Conservation (phyloP, 177 flowering plant genomes). For the Viscum album region DNA sequence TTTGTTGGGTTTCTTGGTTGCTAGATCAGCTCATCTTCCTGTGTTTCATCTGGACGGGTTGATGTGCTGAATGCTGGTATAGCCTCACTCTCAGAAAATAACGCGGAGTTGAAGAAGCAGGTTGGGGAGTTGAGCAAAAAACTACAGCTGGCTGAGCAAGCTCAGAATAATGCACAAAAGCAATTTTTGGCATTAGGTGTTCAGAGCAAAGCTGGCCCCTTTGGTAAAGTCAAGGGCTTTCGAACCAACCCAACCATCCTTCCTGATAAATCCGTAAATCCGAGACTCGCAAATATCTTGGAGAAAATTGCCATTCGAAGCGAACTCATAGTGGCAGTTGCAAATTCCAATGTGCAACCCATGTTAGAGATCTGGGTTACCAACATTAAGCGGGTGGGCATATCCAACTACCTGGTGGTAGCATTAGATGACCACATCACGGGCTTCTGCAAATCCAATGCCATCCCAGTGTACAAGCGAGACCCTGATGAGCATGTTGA, state of each 20-base stretch:
- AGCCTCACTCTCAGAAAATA: slow-evolving; percentile 33
- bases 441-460: slow-evolving; percentile 47
- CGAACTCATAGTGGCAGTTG: slow-evolving; percentile 65
- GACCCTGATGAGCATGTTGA: slow-evolving; percentile 64
- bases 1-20: slow-evolving; percentile 5
- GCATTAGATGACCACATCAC: slow-evolving; percentile 60
- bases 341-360: slow-evolving; percentile 53
- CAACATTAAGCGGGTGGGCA: slow-evolving; percentile 55
- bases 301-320: slow-evolving; percentile 44
- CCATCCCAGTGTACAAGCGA: slow-evolving; percentile 58
- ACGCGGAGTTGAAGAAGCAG: slow-evolving; percentile 50
- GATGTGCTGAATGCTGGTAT: slow-evolving; percentile 38
- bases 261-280: slow-evolving; percentile 68
- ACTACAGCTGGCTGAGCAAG: slow-evolving; percentile 48
- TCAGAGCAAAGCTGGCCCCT: slow-evolving; percentile 61
- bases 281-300: slow-evolving; percentile 59
- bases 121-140: slow-evolving; percentile 50
- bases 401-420: slow-evolving; percentile 64
- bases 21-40: slow-evolving; percentile 33
- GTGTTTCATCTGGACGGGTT: slow-evolving; percentile 44
- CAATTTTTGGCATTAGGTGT: slow-evolving; percentile 37
- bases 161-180: slow-evolving; percentile 41
- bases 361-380: slow-evolving; percentile 68
- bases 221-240: slow-evolving; percentile 61
- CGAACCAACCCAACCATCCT: slow-evolving; percentile 58